Evolutionary conservation across 805 yeast genomes (phyloP), one percentile per base, ranked within the genome.

Genomic region (Dipodascopsis uninucleata): DNA sequence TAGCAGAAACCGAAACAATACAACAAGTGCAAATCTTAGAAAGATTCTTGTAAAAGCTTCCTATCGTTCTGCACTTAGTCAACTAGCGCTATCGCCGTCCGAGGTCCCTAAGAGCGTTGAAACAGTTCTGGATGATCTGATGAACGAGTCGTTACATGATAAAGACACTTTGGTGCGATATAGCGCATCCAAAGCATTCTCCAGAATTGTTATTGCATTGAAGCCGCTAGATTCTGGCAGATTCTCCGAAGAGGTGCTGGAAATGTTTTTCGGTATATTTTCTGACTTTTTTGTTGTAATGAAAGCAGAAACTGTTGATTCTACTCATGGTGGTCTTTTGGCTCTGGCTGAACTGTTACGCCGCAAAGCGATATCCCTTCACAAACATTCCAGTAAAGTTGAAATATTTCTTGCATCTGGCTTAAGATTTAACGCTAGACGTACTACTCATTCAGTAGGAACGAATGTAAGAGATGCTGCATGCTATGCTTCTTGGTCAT

Each of bases 401-500:
- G 41, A 51, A 1, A 33, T 51, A 1, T 28, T 45, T 1, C 23
- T 53, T 18, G 33, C 25, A n/a, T 33, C 32, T 6, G 55, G 53
- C 0, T 62, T 82, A 2, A 78, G 74, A 47, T 74, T 84, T 40
- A 82, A 81, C 45, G 85, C 81, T 50, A 66, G 69, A 23, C 64
- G 73, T 36, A 57, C 78, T 5, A 74, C 79, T 0, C 66, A 69
- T 18, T 66, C 78, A 0, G 61, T 75, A 5, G 95, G 95, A 0
- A 64, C 75, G 1, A 86, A 81, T 54, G 73, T 90, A 1, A 71
- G 95, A 45, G 97, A 89, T 62, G 79, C 96, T 0, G 78, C 90
- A 0, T 84, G 94, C 62, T 89, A 83, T 58, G 77, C 85, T 0
- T 65, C 78, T n/a, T 89, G 97, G 97, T 76, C 95, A 0, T 42